Evolutionary conservation across 306 rosid species (phyloP).

Genomic region (Fragaria vesca): DNA sequence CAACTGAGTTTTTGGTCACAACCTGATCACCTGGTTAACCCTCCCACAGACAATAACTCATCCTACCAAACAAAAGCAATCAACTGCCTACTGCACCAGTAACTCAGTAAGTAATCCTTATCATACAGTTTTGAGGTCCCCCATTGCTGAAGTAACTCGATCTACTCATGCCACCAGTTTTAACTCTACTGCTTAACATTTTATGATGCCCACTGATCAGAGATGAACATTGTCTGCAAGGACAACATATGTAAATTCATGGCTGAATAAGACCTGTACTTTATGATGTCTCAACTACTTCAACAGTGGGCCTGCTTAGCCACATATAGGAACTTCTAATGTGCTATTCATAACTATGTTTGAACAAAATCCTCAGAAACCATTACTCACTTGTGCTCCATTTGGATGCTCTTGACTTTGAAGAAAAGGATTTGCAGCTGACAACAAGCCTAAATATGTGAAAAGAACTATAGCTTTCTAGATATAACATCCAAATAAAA

Average conservation of each 20-base stretch:
- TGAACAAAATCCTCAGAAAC: slow-evolving; percentile 8
- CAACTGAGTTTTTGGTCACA: neutral
- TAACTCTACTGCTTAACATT: neutral
- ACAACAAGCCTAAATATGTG: neutral
- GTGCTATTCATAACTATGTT: slow-evolving; percentile 1
- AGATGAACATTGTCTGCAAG: slow-evolving; percentile 24
- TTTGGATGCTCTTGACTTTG: neutral
- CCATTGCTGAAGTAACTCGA: neutral
- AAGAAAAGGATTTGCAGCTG: neutral
- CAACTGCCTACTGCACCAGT: neutral
- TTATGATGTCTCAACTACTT: slow-evolving; percentile 32
- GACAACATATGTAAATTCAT: slow-evolving; percentile 31
- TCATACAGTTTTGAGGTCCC: slow-evolving; percentile 10
- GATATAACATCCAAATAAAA: neutral
- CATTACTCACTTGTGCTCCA: neutral
- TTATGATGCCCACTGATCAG: slow-evolving; percentile 15
- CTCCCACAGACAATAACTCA: neutral
- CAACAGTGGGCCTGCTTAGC: slow-evolving; percentile 18
- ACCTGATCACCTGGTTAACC: slow-evolving; percentile 3
- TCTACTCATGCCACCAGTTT: slow-evolving; percentile 4
- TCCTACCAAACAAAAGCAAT: slow-evolving; percentile 12
- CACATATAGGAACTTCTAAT: slow-evolving; percentile 12
- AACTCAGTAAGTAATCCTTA: neutral
- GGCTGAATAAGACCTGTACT: slow-evolving; percentile 14
- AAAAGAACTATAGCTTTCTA: slow-evolving; percentile 4